Conservation (phyloP, 192 early-diverging fungal genomes). For the Entomortierella lignicola region DNA sequence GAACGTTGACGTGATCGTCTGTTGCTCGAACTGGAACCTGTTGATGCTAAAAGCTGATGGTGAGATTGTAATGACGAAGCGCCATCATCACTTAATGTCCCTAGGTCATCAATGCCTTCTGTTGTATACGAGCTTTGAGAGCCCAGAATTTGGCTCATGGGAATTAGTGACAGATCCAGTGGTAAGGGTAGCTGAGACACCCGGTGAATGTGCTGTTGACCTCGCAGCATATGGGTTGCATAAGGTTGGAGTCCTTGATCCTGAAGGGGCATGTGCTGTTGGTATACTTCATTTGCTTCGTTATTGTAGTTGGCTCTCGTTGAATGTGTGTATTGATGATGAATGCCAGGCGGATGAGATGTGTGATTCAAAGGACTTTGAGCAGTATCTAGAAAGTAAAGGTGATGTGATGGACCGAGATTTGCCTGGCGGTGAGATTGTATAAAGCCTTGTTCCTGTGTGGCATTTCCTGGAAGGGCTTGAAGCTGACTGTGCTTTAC, state of each 20-base stretch:
- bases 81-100: neutral
- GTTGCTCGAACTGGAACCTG: neutral
- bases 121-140: neutral
- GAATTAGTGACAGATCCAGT: neutral
- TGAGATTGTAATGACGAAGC: neutral
- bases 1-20: neutral
- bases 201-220: neutral
- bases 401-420: neutral
- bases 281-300: neutral
- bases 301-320: neutral
- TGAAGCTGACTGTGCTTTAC: neutral
- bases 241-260: too few relatives aligned
- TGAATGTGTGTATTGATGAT: neutral
- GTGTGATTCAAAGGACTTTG: neutral
- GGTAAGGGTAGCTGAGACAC: neutral
- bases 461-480: neutral
- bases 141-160: too few relatives aligned
- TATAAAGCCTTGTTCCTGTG: neutral
- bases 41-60: neutral
- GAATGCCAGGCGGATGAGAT: neutral
- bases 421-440: neutral
- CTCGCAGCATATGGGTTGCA: too few relatives aligned
- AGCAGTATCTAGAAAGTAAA: neutral
- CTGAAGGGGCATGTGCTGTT: neutral
- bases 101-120: neutral